Evolutionary conservation across 768 basidiomycete species (phyloP).

Genomic region (Boletus patriciae): DNA sequence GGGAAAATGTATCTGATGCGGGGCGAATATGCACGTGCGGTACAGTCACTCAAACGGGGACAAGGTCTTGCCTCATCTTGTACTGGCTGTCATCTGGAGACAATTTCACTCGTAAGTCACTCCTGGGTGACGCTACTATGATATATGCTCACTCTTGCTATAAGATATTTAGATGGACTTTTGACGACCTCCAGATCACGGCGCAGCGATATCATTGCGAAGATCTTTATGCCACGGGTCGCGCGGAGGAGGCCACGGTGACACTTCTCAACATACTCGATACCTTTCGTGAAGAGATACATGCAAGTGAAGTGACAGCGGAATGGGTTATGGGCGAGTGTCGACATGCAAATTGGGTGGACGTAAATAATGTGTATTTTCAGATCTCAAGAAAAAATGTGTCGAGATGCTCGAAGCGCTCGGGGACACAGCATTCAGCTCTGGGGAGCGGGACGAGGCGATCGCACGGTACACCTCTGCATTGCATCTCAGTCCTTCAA

Average conservation of each 20-base stretch:
- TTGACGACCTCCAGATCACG: too few relatives aligned
- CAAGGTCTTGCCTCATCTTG: too few relatives aligned
- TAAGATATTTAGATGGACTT: too few relatives aligned
- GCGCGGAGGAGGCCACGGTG: background rate
- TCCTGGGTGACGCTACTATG: background rate
- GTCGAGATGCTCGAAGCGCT: background rate
- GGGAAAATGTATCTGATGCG: background rate
- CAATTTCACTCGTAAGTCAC: background rate
- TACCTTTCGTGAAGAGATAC: background rate
- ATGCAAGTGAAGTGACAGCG: background rate
- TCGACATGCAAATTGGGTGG: too few relatives aligned
- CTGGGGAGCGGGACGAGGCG: background rate
- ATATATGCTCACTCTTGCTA: background rate
- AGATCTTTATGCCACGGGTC: too few relatives aligned
- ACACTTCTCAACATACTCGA: background rate
- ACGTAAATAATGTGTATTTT: background rate
- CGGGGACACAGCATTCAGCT: background rate
- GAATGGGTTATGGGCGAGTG: too few relatives aligned
- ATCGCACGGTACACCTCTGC: conserved; percentile 5
- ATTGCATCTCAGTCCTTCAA: background rate
- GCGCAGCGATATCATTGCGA: too few relatives aligned
- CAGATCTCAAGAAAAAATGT: background rate
- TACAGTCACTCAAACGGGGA: too few relatives aligned
- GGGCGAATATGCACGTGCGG: too few relatives aligned
- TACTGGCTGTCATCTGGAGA: too few relatives aligned